These are phyloP conservation scores for Circinella minor DNA, from an alignment of 371 early-diverging fungal genomes.

Conservation along the genomic window DNA sequence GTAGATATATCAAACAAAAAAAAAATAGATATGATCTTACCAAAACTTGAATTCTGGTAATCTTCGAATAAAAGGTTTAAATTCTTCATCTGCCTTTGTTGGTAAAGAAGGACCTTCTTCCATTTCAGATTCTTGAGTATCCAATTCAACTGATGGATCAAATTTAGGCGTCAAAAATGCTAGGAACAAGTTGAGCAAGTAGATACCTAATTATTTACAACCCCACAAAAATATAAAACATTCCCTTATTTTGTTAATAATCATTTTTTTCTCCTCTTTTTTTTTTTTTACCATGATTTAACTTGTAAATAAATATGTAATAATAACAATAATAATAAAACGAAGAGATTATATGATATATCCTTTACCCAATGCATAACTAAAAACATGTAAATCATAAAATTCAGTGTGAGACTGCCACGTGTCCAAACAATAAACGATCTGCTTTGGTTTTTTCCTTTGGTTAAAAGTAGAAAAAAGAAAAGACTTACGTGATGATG, in stretches of 20 bases:
- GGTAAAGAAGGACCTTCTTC: constrained; percentile 85
- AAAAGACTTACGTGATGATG: constrained; percentile 78
- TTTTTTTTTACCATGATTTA: not conserved
- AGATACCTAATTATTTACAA: constrained; percentile 73
- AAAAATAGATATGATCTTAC: constrained; percentile 45
- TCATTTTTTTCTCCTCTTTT: not conserved
- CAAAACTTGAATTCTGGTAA: constrained; percentile 99
- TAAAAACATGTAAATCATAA: constrained; percentile 14
- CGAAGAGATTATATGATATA: too few relatives aligned
- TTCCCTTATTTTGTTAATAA: not conserved
- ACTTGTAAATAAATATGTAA: too few relatives aligned
- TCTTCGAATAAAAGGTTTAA: constrained; percentile 97
- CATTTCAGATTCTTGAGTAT: constrained; percentile 72
- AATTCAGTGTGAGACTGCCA: constrained; percentile 3
- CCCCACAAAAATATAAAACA: not conserved
- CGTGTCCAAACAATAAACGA: constrained; percentile 1
- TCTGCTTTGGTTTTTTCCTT: not conserved
- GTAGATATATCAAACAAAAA: too few relatives aligned
- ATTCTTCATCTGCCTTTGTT: constrained; percentile 92
- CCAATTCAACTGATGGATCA: constrained; percentile 85
- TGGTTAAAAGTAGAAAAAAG: not conserved
- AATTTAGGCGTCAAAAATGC: constrained; percentile 96
- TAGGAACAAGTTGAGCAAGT: constrained; percentile 92
- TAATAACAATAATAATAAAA: too few relatives aligned
- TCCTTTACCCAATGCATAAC: constrained; percentile 54